Conservation (phyloP, 73 alveolate species). For the Stentor coeruleus region DNA sequence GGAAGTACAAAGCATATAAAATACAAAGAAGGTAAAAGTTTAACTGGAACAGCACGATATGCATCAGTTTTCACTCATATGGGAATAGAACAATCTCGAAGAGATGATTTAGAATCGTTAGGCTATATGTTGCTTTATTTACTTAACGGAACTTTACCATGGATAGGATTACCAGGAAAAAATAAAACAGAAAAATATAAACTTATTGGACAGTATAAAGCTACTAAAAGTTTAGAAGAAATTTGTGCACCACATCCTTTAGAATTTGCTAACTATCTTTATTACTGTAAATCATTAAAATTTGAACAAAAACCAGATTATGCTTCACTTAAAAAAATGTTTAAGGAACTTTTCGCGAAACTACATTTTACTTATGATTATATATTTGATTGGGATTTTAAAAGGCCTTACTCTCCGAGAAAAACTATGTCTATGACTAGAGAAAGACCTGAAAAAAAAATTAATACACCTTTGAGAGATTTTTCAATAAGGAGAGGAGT, state of each 20-base stretch:
- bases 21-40: slow-evolving; percentile 49
- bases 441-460: neutral
- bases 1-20: slow-evolving; percentile 61
- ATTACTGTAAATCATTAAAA: slow-evolving; percentile 47
- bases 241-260: slow-evolving; percentile 61
- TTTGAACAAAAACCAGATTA: slow-evolving; percentile 69
- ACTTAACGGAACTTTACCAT: slow-evolving; percentile 66
- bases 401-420: neutral
- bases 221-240: slow-evolving; percentile 35
- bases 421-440: neutral
- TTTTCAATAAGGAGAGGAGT: neutral
- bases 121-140: slow-evolving; percentile 65
- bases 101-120: slow-evolving; percentile 70
- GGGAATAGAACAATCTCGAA: slow-evolving; percentile 64
- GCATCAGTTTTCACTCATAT: slow-evolving; percentile 59
- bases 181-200: slow-evolving; percentile 53
- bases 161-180: slow-evolving; percentile 59
- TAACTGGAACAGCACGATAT: slow-evolving; percentile 69
- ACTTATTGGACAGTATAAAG: slow-evolving; percentile 51
- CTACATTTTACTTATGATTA: slow-evolving; percentile 38
- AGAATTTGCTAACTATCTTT: slow-evolving; percentile 46
- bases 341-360: slow-evolving; percentile 28
- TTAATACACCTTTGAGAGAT: neutral
- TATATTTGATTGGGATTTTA: slow-evolving; percentile 44
- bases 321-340: slow-evolving; percentile 36